Conservation (phyloP, 176 grass and related monocot genomes). For the Thinopyrum elongatum region DNA sequence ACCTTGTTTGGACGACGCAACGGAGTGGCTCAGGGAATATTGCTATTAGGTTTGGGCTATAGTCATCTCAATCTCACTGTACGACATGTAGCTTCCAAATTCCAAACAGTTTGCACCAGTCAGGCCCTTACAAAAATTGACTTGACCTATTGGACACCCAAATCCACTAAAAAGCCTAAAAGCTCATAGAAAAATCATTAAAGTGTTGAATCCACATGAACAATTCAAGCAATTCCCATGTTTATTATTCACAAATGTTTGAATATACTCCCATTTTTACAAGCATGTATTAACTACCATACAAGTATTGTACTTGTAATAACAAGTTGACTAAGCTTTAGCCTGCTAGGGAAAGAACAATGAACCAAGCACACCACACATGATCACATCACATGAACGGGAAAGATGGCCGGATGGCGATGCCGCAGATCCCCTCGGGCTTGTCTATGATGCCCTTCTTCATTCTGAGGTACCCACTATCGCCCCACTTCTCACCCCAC, state of each 20-base stretch:
- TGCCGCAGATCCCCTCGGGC: conserved; percentile 70
- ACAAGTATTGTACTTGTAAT: not conserved
- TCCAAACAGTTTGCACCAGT: not conserved
- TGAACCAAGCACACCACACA: not conserved
- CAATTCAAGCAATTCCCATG: not conserved
- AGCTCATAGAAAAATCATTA: not conserved
- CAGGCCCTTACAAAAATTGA: not conserved
- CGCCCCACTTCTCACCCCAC: conserved; percentile 63
- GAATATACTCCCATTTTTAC: not conserved
- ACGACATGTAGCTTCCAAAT: not conserved
- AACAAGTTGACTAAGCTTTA: not conserved
- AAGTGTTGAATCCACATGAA: not conserved
- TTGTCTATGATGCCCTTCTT: conserved; percentile 40
- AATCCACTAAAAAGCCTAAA: not conserved
- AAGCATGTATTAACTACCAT: not conserved
- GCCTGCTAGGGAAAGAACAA: not conserved
- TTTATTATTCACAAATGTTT: not conserved
- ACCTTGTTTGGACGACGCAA: too few relatives aligned
- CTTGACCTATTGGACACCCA: not conserved
- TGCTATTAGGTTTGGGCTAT: too few relatives aligned
- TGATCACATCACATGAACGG: conserved; percentile 29
- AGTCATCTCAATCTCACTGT: too few relatives aligned
- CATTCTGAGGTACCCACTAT: conserved; percentile 63
- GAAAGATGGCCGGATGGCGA: conserved; percentile 57
- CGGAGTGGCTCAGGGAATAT: too few relatives aligned